Base-by-base conservation (phyloP, 2,329 filamentous ascomycete genomes). In the Epichloe bromicola region DNA sequence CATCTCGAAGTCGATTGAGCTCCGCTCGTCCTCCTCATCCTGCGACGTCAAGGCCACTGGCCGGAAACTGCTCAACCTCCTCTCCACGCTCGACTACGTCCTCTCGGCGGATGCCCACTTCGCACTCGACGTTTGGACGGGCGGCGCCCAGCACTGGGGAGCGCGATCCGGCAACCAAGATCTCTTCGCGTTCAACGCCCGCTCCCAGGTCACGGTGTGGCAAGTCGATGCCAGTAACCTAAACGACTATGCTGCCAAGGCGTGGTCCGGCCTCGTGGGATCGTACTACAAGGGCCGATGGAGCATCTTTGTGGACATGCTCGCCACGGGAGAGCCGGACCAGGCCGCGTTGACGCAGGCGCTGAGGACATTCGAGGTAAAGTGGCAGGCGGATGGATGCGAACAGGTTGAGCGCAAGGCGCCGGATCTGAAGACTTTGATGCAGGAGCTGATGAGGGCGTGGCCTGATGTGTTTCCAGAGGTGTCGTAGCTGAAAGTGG, bases 171-270 rank as follows among this genome's bases (percentile, higher is more conserved):
- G 52, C 10, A 56, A 54, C 6, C 53, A 61, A 0, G 58, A 66
- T 19, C 71, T 69, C 54, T 66, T 70, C 41, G 66, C 70, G 50
- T 73, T 71, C 58, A 66, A 74, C 44, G 73, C 73, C 6, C 63
- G 70, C 12, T 75, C 75, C 46, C 73, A 76, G 53, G 62, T 76
- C 51, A 76, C 74, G 5, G 63, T 73, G 11, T 76, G 73, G 74
- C 61, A 76, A 56, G 46, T 48, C 8, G 43, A 53, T n/a, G 46
- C 49, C 10, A 19, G 33, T 1, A 8, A n/a, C 4, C 72, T 76
- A 40, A 66, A 59, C 37, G 74, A 76, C 58, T 77, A 76, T 53
- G 72, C 73, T 3, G 69, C 67, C 4, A 75, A 74, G 60, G 61
- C 63, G 20, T 77, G 73, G 74, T 65, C 63, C 8, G 74, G 73